Percentiles rank a stretch among this genome's conserved stretches.
phyloP scores from a whole-genome alignment of 73 alveolate species.

The Tetrahymena malaccensis region DNA sequence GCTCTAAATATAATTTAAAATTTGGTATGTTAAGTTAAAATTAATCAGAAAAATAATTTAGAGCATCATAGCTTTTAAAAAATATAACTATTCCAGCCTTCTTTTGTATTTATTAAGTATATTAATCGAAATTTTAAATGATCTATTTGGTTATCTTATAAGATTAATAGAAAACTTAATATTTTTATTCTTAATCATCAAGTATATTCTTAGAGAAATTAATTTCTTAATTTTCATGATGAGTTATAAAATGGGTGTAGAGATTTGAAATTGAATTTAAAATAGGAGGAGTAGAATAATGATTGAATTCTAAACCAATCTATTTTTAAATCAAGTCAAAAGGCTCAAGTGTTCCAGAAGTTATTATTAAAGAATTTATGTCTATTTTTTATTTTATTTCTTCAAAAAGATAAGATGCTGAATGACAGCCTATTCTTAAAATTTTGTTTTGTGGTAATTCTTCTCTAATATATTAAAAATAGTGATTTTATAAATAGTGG shows the following conservation, averaged over 20 bases:
- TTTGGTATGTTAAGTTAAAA: no score
- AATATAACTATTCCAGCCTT: not conserved
- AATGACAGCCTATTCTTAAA: not conserved
- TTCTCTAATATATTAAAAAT: not conserved
- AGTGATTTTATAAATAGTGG: not conserved
- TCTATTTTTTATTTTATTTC: not conserved
- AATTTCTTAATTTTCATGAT: not conserved
- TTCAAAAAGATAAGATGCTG: not conserved
- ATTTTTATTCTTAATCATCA: not conserved
- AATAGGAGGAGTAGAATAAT: not conserved
- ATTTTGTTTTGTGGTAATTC: not conserved
- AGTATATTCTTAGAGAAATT: not conserved
- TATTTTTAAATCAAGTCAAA: constrained; percentile 42
- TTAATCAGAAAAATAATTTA: not conserved
- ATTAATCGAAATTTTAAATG: not conserved
- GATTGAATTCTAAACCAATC: not conserved
- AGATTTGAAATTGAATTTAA: not conserved
- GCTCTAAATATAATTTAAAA: not conserved
- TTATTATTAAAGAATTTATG: constrained; percentile 49
- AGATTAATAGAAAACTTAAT: not conserved
- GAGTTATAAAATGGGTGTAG: not conserved
- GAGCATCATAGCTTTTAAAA: not conserved
- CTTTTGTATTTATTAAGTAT: not conserved
- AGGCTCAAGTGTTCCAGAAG: constrained; percentile 97
- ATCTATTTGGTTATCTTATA: not conserved